A percentile compares a stretch with the other conserved stretches of the same genome.
Conservation (phyloP, 2,329 filamentous ascomycete genomes). For the Fusarium equiseti region DNA sequence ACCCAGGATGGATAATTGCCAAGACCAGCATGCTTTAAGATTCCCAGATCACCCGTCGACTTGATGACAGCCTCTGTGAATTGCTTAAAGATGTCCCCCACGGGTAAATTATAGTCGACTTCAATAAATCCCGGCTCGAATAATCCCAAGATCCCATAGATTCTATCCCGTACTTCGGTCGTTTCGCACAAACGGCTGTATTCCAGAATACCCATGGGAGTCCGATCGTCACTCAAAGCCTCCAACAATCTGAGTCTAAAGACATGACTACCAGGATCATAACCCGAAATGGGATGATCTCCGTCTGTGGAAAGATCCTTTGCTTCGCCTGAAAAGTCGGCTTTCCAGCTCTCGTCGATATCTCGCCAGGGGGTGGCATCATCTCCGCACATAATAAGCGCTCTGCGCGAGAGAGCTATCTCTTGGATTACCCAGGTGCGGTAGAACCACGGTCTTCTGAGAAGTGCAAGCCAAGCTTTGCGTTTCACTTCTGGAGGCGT, state of each 20-base stretch:
- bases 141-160: constrained; percentile 18
- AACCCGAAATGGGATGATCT: constrained; percentile 12
- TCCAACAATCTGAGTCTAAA: background rate
- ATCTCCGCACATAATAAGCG: constrained; percentile 16
- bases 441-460: constrained; percentile 28
- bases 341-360: background rate
- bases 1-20: constrained; percentile 15
- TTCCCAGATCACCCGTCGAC: background rate
- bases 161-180: constrained; percentile 13
- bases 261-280: constrained; percentile 11
- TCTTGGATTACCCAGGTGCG: constrained; percentile 32
- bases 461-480: background rate
- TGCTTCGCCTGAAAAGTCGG: constrained; percentile 10
- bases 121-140: constrained; percentile 12
- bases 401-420: constrained; percentile 11
- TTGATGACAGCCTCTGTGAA: constrained; percentile 10
- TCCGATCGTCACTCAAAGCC: background rate
- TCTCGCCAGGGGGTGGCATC: background rate
- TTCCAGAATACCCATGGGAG: constrained; percentile 10
- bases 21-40: constrained; percentile 1
- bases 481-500: background rate
- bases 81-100: constrained; percentile 18
- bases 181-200: constrained; percentile 23
- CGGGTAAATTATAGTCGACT: background rate
- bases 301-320: background rate